Conservation (phyloP, 1,139 yeast species). For the Nakaseomyces kungkrabaensis region DNA sequence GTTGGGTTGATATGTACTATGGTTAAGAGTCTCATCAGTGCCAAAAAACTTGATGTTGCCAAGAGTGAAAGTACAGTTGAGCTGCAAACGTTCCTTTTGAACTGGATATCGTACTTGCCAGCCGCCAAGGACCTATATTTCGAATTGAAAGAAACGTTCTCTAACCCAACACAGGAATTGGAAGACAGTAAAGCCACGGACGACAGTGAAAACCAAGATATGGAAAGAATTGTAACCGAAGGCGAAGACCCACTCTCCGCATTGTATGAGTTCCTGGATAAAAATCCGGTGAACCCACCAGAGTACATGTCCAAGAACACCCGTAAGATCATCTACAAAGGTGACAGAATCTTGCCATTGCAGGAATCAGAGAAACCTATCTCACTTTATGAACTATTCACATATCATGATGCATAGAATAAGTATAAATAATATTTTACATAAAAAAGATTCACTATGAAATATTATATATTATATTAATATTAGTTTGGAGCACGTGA, state of each 20-base stretch:
- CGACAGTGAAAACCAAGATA: neutral
- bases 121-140: constrained; percentile 36
- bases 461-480: too few relatives aligned
- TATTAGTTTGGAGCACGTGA: too few relatives aligned
- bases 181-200: too few relatives aligned
- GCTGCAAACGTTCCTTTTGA: constrained; percentile 46
- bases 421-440: too few relatives aligned
- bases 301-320: neutral
- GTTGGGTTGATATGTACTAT: constrained; percentile 51
- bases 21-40: constrained; percentile 41
- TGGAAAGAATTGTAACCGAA: neutral
- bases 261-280: constrained; percentile 17
- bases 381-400: neutral
- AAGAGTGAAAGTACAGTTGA: constrained; percentile 45
- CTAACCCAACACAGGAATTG: too few relatives aligned
- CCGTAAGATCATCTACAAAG: neutral
- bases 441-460: too few relatives aligned
- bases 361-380: constrained; percentile 7
- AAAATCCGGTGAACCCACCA: constrained; percentile 7
- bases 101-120: constrained; percentile 49
- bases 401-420: too few relatives aligned
- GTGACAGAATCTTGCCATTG: constrained; percentile 18
- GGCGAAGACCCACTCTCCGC: constrained; percentile 21
- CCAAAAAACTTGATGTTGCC: constrained; percentile 37
- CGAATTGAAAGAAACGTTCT: constrained; percentile 16